Percentiles rank a stretch among this genome's conserved stretches.
Conservation (phyloP, 2,329 filamentous ascomycete genomes). For the Alternaria postmessia region DNA sequence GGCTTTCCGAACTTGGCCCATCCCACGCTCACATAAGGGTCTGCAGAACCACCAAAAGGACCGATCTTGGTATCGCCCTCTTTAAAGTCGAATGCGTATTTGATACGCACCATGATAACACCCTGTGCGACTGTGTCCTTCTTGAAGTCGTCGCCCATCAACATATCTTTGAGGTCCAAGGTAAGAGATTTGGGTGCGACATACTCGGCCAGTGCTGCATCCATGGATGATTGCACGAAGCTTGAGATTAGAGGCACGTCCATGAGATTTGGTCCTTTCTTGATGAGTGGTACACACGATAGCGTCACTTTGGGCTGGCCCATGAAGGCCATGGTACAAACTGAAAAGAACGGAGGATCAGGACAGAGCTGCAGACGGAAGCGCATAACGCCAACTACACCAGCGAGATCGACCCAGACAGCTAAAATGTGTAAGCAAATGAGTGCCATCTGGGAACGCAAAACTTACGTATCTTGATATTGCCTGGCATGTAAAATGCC, state of each 20-base stretch:
- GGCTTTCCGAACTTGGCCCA: constrained; percentile 82
- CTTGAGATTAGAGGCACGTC: constrained; percentile 77
- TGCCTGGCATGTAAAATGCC: constrained; percentile 72
- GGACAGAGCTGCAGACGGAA: constrained; percentile 76
- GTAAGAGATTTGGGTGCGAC: constrained; percentile 79
- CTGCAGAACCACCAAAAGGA: constrained; percentile 67
- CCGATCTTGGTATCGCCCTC: constrained; percentile 72
- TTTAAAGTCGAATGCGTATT: constrained; percentile 74
- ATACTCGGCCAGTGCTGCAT: constrained; percentile 77
- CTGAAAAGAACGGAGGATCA: constrained; percentile 78
- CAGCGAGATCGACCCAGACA: constrained; percentile 78
- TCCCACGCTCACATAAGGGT: constrained; percentile 75
- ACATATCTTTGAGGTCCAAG: constrained; percentile 77
- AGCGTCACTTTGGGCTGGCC: constrained; percentile 77
- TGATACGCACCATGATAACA: constrained; percentile 71
- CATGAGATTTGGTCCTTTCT: constrained; percentile 75
- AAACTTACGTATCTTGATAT: constrained; percentile 60
- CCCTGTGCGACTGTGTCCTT: constrained; percentile 74
- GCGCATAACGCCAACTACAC: constrained; percentile 74
- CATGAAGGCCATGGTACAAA: constrained; percentile 77
- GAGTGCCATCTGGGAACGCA: background rate
- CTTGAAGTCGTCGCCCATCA: constrained; percentile 80
- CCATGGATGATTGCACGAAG: constrained; percentile 77
- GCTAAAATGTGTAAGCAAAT: constrained; percentile 51
- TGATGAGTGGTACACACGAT: constrained; percentile 74